Conservation (phyloP, 257 asterid species). For the Nicotiana tomentosiformis region DNA sequence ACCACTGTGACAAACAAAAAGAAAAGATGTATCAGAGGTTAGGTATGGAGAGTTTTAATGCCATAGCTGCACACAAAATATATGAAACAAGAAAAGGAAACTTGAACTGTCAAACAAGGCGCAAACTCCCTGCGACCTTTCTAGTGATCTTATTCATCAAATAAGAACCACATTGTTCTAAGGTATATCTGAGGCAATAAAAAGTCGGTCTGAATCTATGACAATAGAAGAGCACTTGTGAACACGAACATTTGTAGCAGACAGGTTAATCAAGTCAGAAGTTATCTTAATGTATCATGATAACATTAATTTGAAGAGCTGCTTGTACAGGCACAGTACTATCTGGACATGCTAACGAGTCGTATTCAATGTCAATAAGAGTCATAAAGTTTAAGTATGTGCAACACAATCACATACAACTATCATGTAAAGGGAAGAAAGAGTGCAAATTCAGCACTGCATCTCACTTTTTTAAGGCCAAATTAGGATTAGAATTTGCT, state of each 20-base stretch:
- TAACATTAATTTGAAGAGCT: not conserved
- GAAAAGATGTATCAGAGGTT: not conserved
- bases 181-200: not conserved
- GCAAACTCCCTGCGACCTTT: not conserved
- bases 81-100: not conserved
- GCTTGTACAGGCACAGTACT: not conserved
- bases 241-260: not conserved
- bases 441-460: not conserved
- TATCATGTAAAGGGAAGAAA: not conserved
- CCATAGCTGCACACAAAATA: not conserved
- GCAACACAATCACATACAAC: slow-evolving; percentile 1
- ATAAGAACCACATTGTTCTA: not conserved
- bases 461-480: not conserved
- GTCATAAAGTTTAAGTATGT: not conserved
- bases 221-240: not conserved
- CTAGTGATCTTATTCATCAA: not conserved
- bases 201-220: not conserved
- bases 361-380: not conserved
- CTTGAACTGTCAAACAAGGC: not conserved
- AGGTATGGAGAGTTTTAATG: not conserved
- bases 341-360: not conserved
- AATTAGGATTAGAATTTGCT: not conserved
- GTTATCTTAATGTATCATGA: not conserved
- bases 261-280: not conserved
- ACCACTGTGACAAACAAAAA: slow-evolving; percentile 45